phyloP scores from a whole-genome alignment of 2,329 filamentous ascomycete genomes.

The Xylariales sp. region DNA sequence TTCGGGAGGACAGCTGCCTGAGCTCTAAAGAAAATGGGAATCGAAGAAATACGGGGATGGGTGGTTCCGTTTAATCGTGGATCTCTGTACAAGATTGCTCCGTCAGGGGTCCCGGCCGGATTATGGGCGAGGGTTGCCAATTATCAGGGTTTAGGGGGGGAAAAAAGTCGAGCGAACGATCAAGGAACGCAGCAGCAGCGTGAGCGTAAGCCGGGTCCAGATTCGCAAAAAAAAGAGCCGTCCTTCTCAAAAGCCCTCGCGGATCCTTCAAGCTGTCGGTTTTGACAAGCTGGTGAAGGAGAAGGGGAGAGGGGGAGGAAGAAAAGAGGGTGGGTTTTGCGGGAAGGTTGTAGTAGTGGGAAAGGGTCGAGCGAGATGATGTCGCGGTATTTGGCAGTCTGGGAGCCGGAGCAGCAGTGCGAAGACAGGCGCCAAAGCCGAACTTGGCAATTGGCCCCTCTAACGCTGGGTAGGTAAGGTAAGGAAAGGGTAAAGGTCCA shows the following conservation, averaged over 20 bases:
- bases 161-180: background rate
- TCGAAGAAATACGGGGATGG: conserved; percentile 5
- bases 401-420: no score
- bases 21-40: conserved; percentile 5
- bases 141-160: no score
- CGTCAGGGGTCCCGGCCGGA: conserved; percentile 6
- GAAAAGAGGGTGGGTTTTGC: no score
- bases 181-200: background rate
- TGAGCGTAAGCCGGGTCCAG: no score
- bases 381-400: no score
- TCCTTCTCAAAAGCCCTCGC: background rate
- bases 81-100: conserved; percentile 3
- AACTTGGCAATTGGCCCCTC: background rate
- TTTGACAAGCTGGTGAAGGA: background rate
- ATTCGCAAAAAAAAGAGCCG: no score
- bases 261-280: background rate
- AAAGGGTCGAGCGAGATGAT: no score
- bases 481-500: no score
- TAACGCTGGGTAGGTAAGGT: no score
- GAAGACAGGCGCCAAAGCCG: background rate
- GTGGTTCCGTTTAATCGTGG: conserved; percentile 5
- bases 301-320: background rate
- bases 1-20: conserved; percentile 8
- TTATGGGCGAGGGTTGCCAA: conserved; percentile 2
- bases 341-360: no score